phyloP scores from a whole-genome alignment of 208 protist genomes.

The Angomonas deanei region DNA sequence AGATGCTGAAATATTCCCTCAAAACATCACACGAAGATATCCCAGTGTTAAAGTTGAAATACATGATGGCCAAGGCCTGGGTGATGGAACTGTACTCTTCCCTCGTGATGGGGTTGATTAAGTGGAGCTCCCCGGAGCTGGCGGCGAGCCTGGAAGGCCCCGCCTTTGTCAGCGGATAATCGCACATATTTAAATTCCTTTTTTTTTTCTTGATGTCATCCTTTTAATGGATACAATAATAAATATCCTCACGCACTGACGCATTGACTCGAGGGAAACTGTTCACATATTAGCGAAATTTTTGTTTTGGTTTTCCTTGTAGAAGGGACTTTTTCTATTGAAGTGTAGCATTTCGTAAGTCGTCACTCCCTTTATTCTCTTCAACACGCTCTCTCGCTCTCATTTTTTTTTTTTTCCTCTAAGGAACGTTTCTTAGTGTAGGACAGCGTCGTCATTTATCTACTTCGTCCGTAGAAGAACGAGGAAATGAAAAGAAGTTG shows the following conservation, averaged over 20 bases:
- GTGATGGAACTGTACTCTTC: conserved; percentile 42
- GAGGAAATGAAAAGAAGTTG: neutral
- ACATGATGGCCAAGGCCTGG: conserved; percentile 48
- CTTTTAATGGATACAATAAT: no score
- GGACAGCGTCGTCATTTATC: no score
- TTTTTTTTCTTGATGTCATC: conserved; percentile 1
- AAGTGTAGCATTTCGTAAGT: no score
- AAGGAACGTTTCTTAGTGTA: no score
- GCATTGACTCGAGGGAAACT: no score
- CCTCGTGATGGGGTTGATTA: conserved; percentile 41
- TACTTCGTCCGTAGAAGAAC: no score
- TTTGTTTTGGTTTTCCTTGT: no score
- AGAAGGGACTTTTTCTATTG: no score
- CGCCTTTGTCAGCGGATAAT: conserved; percentile 43
- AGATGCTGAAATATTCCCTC: conserved; percentile 77
- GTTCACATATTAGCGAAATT: no score
- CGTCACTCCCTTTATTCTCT: no score
- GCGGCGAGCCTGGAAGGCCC: conserved; percentile 33
- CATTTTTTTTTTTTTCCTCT: no score
- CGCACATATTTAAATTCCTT: neutral
- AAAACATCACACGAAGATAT: conserved; percentile 32
- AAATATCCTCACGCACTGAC: neutral
- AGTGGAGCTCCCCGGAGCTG: conserved; percentile 60
- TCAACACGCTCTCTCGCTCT: no score
- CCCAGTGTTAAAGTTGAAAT: conserved; percentile 24